Evolutionary conservation across 306 rosid species (phyloP).

Genomic region (Astragalus membranaceus): DNA sequence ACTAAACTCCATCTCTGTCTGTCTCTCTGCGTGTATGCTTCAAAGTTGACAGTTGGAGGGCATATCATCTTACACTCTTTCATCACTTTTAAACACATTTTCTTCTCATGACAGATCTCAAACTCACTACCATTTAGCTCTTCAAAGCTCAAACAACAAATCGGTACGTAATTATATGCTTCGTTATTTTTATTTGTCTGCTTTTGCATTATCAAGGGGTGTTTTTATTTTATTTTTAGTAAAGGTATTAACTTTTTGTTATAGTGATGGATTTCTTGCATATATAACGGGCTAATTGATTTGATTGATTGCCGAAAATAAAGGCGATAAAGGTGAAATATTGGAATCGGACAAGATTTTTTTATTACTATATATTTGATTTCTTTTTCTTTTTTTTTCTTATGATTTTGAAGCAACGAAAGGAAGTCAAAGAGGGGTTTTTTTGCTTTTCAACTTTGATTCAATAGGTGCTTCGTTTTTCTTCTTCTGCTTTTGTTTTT

Average conservation of each 20-base stretch:
- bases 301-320: slow-evolving; percentile 30
- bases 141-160: not conserved
- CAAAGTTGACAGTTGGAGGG: slow-evolving; percentile 13
- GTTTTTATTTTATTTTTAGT: no score
- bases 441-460: slow-evolving; percentile 13
- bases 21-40: not conserved
- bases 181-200: not conserved
- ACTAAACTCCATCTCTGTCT: slow-evolving; percentile 30
- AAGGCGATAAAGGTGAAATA: slow-evolving; percentile 10
- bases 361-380: not conserved
- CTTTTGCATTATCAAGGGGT: not conserved
- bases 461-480: not conserved
- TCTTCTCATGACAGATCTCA: slow-evolving; percentile 2
- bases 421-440: slow-evolving; percentile 15
- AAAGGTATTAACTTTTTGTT: not conserved
- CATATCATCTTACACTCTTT: slow-evolving; percentile 3
- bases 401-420: slow-evolving; percentile 14
- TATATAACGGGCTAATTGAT: not conserved
- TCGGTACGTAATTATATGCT: not conserved
- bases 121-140: not conserved
- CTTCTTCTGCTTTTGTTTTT: not conserved
- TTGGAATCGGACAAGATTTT: not conserved
- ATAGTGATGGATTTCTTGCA: slow-evolving; percentile 7
- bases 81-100: not conserved
- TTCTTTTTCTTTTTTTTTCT: not conserved